Percentiles rank a stretch among this genome's conserved stretches.
These are phyloP conservation scores for Heimioporus sp. DNA, from an alignment of 768 basidiomycete species.

Conservation along the genomic window DNA sequence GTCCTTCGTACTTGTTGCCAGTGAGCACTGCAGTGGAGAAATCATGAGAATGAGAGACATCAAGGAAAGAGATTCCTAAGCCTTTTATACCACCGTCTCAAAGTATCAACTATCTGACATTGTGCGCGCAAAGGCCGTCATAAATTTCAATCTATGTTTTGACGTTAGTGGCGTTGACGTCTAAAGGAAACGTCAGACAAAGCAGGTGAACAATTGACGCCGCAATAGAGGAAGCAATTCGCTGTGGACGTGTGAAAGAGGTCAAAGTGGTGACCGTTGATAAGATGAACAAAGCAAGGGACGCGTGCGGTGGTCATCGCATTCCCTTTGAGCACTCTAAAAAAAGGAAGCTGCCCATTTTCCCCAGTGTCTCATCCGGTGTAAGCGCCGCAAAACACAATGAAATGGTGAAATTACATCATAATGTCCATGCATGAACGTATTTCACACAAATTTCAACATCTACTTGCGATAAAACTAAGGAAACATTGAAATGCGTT, in stretches of 20 bases:
- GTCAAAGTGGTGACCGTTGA: slow-evolving; percentile 6
- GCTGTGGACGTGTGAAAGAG: slow-evolving; percentile 6
- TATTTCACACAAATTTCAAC: slow-evolving; percentile 14
- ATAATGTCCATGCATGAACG: slow-evolving; percentile 17
- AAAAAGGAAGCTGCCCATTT: slow-evolving; percentile 15
- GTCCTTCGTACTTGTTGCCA: not conserved
- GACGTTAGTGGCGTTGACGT: slow-evolving; percentile 17
- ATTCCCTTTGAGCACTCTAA: slow-evolving; percentile 5
- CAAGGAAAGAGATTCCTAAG: not conserved
- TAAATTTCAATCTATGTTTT: slow-evolving; percentile 11
- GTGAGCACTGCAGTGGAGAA: not conserved
- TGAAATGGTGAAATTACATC: slow-evolving; percentile 30
- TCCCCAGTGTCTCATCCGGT: slow-evolving; percentile 9
- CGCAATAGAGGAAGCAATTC: slow-evolving; percentile 13
- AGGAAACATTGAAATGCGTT: slow-evolving; percentile 16
- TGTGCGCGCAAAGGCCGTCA: slow-evolving; percentile 3
- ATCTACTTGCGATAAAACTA: slow-evolving; percentile 81
- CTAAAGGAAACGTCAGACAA: slow-evolving; percentile 14
- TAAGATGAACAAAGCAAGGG: slow-evolving; percentile 23
- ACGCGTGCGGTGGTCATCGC: not conserved
- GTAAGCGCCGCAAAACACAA: slow-evolving; percentile 15
- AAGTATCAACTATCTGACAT: slow-evolving; percentile 8
- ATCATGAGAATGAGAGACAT: slow-evolving; percentile 6
- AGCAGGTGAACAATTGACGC: slow-evolving; percentile 13
- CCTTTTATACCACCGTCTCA: slow-evolving; percentile 19